Base-by-base conservation (phyloP, 1,139 yeast species). In the Saccharomyces pastorianus region DNA sequence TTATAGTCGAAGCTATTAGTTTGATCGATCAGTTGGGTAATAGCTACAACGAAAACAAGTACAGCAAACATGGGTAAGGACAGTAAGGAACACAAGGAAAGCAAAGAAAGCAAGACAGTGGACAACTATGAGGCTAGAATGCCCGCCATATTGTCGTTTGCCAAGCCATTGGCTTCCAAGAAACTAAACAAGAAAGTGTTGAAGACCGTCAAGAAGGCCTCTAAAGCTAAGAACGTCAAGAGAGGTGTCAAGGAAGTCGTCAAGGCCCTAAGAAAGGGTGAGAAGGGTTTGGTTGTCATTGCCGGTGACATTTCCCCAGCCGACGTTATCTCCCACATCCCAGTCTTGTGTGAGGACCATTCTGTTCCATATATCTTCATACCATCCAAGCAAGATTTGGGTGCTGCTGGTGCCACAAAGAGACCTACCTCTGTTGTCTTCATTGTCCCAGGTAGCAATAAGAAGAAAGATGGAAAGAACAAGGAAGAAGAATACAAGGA, bases 191-290 rank as follows among this genome's bases (percentile, higher is more conserved):
- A 95, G 76, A 93, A 93, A 75, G 85, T 93, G 41, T 81, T 95
- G 68, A 95, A 95, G 76, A 88, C 96, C 48, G 96, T 95, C 61
- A 95, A 93, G 80, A 91, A 89, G 73, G 96, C 97, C 11, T 89
- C 98, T 55, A 93, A 93, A 76, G 96, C 96, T 61, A 93, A 95
- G 76, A 97, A 93, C 73, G 97, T 95, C 65, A 91, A 90, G 78
- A 83, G 99, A 74, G 99, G 99, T 70, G 99, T 93, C 56, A 95
- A 95, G 75, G 99, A 95, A 75, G 99, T 93, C 48, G 98, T 93
- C 65, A 95, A 95, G 76, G 95, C 98, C 44, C 81, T 95, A 62
- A 84, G 99, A 78, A 93, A 93, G 76, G 98, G 98, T 61, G 98
- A 91, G 72, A 93, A 93, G 76, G 99, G 99, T 53, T 80, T 95